These are phyloP conservation scores for Phaffia rhodozyma DNA, from an alignment of 1,284 basidiomycete species.

Conservation along the genomic window DNA sequence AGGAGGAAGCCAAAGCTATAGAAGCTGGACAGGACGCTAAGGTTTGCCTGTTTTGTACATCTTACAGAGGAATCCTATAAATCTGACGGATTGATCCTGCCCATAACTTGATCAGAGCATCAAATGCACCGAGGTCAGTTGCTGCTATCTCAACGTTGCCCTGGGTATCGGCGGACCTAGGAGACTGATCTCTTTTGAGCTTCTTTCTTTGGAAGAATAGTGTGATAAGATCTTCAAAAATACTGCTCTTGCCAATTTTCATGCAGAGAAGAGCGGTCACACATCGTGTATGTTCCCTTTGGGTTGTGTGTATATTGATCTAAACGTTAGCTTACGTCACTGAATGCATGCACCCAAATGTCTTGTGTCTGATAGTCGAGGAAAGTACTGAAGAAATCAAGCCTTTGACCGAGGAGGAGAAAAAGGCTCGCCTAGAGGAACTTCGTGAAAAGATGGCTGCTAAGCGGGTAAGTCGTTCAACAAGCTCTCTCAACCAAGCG, in stretches of 20 bases:
- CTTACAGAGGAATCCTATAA: background rate
- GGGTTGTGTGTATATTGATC: constrained; percentile 38
- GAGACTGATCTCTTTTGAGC: background rate
- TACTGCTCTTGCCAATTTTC: constrained; percentile 78
- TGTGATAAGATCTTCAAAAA: constrained; percentile 82
- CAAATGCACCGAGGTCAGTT: constrained; percentile 26
- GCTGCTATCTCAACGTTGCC: background rate
- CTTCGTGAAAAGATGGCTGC: constrained; percentile 61
- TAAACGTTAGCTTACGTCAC: background rate
- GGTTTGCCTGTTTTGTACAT: constrained; percentile 6
- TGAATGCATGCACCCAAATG: background rate
- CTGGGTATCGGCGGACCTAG: background rate
- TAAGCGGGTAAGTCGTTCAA: constrained; percentile 45
- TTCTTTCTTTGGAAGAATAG: constrained; percentile 27
- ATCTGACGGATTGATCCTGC: no score
- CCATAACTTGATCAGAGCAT: constrained; percentile 20
- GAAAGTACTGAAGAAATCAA: constrained; percentile 44
- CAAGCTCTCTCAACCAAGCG: background rate
- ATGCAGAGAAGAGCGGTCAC: constrained; percentile 91
- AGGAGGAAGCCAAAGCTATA: constrained; percentile 34
- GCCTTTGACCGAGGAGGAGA: constrained; percentile 91
- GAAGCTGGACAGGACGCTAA: constrained; percentile 26
- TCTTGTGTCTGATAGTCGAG: background rate
- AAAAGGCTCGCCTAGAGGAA: constrained; percentile 63
- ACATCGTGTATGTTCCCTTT: constrained; percentile 34